Conservation (phyloP, 1,139 yeast genomes). For the Yamadazyma taylorii region DNA sequence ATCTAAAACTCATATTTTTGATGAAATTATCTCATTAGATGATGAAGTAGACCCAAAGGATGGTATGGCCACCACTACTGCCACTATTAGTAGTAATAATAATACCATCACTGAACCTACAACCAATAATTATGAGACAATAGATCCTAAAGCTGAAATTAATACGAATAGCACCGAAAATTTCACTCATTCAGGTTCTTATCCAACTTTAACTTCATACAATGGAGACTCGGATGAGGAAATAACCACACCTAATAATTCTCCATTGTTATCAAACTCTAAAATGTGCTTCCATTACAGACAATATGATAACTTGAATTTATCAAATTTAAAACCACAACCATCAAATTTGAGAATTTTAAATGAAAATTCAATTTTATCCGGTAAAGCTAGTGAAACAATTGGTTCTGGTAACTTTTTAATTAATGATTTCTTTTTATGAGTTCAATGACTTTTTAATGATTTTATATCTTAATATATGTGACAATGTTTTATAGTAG, state of each 20-base stretch:
- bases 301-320: constrained; percentile 44
- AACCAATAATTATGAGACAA: constrained; percentile 9
- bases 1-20: constrained; percentile 34
- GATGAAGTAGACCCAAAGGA: constrained; percentile 22
- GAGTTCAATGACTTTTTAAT: constrained; percentile 10
- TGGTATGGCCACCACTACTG: constrained; percentile 4
- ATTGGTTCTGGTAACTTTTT: constrained; percentile 50
- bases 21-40: constrained; percentile 39
- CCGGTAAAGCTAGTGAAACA: constrained; percentile 58
- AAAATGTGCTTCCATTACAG: constrained; percentile 48
- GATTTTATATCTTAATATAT: constrained; percentile 2
- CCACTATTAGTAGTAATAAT: not conserved
- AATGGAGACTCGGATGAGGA: constrained; percentile 21
- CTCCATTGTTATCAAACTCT: constrained; percentile 20
- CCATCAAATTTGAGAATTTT: constrained; percentile 29
- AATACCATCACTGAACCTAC: not conserved
- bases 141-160: constrained; percentile 6
- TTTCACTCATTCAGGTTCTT: no score
- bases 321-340: constrained; percentile 31
- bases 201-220: constrained; percentile 3
- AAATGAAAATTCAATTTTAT: constrained; percentile 46
- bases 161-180: not conserved
- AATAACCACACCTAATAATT: constrained; percentile 17
- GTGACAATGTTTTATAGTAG: constrained; percentile 2
- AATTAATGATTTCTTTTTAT: constrained; percentile 49